Base-by-base conservation (phyloP, 208 protist species). In the Leishmania gerbilli region DNA sequence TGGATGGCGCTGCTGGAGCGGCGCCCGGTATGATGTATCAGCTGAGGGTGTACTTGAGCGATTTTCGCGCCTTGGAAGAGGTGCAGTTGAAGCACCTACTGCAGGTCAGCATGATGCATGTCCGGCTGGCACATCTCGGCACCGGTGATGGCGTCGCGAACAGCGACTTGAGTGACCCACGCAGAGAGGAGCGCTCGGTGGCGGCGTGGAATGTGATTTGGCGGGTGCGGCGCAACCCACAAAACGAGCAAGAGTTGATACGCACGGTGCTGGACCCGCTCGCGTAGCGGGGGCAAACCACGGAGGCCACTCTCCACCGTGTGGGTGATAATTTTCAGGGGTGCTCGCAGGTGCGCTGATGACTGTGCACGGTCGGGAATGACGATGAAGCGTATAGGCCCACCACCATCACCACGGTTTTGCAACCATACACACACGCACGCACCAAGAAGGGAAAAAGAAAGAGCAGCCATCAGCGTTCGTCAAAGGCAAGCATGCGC, bases 41-140 rank as follows among this genome's bases (percentile, higher is more conserved):
- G 21, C 58, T 85, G 56, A 81, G 62, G 0, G 58, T 85, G 40
- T 6, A 49, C 17, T 49, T 85, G 60, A 42, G 19, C 6, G 74
- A 82, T 40, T 71, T 88, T 37, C 51, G 42, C 34, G 51, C 27
- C 49, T 27, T 85, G 62, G 47, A 49, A 15, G 69, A 24, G 17
- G 84, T 86, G n/a, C 85, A 79, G 31, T 71, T 76, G 76, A 93
- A 93, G 82, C 90, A 93, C 74, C 67, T 93, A 5, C 76, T 90
- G 19, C 92, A 95, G 69, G 86, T 93, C 34, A 86, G 92, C 67
- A 55, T 92, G 47, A 75, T 95, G 71, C 71, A 79, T 13, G 58
- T 93, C 8, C 60, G 40, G 15, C 72, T 91, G 27, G 62, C 78
- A 3, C 81, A 53, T 24, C n/a, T 21, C 24, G 47, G n/a, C 45